Base-by-base conservation (phyloP, 75 land plant genomes). In the Selaginella tamariscina region DNA sequence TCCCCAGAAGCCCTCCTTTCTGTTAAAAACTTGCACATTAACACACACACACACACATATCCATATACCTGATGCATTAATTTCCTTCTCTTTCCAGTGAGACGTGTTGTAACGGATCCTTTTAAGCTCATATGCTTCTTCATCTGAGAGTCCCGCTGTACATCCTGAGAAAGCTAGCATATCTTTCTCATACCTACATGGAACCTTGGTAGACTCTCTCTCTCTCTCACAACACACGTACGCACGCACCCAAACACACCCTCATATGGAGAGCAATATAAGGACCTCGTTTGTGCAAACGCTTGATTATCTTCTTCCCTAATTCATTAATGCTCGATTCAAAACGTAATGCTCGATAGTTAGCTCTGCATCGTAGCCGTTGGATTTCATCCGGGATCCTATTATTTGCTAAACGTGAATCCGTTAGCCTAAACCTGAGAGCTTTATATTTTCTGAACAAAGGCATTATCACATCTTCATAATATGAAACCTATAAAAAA, bases 121-220 rank as follows among this genome's bases (percentile, higher is more conserved):
- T 27, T n/a, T 59, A 59, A 59, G 62, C 62, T 59, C 62, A 8
- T 2, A 59, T 23, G 62, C 62, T 59, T 59, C 62, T 27, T 5
- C 62, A 8, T 21, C 8, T n/a, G 62, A 59, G 26, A 59, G 62
- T 5, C 62, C 62, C 23, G 26, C 26, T 59, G 62, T 59, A 26
- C 62, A 59, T 8, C 62, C 62, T n/a, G 62, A 59, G 21, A 59
- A 59, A 2, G 62, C 62, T 59, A 59, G 62, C 62, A 59, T 59
- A n/a, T 59, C 62, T 23, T 59, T 59, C 62, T 59, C 62, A n/a
- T 59, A 59, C 23, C 62, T 59, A 26, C 21, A 5, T 49, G n/a
- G n/a, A n/a, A n/a, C n/a, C n/a, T n/a, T n/a, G n/a, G n/a, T n/a
- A n/a, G n/a, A n/a, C n/a, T n/a, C n/a, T n/a, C n/a, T n/a, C n/a